Conservation (phyloP, 768 basidiomycete species). For the Lenzites betulinus region DNA sequence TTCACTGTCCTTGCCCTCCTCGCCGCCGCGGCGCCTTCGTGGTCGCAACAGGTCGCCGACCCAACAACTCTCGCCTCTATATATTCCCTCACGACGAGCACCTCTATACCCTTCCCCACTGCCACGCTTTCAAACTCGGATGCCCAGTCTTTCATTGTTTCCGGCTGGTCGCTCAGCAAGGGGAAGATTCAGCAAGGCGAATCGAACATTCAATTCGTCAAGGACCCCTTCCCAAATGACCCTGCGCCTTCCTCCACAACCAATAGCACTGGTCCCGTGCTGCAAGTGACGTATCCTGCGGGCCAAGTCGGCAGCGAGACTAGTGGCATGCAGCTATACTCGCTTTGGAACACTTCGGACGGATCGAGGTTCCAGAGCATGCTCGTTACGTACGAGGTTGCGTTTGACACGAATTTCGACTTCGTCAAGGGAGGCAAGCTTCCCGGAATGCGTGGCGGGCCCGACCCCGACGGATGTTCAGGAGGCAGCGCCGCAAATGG, state of each 20-base stretch:
- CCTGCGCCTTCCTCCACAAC: conserved; percentile 34
- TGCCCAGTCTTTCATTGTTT: conserved; percentile 51
- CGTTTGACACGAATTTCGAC: conserved; percentile 64
- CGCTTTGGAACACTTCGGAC: conserved; percentile 65
- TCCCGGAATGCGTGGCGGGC: conserved; percentile 73
- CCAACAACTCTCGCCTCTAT: conserved; percentile 43
- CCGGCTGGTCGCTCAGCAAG: conserved; percentile 63
- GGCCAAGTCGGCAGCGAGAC: conserved; percentile 60
- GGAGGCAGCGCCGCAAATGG: conserved; percentile 69
- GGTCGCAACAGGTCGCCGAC: conserved; percentile 17
- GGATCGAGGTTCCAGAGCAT: conserved; percentile 62
- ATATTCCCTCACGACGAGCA: conserved; percentile 61
- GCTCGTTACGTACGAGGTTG: conserved; percentile 74
- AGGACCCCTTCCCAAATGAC: conserved; percentile 63
- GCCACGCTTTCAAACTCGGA: conserved; percentile 54
- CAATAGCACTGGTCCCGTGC: conserved; percentile 35
- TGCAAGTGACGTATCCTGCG: conserved; percentile 64
- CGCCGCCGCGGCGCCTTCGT: conserved; percentile 10
- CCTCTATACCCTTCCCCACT: conserved; percentile 64
- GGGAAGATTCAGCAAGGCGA: conserved; percentile 61
- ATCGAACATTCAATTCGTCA: conserved; percentile 59
- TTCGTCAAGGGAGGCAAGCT: conserved; percentile 81
- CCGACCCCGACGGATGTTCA: conserved; percentile 62
- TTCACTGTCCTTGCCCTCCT: conserved; percentile 14
- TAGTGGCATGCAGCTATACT: conserved; percentile 69